Base-by-base conservation (phyloP, 1,284 basidiomycete genomes). In the Microbotryomycetes sp. region DNA sequence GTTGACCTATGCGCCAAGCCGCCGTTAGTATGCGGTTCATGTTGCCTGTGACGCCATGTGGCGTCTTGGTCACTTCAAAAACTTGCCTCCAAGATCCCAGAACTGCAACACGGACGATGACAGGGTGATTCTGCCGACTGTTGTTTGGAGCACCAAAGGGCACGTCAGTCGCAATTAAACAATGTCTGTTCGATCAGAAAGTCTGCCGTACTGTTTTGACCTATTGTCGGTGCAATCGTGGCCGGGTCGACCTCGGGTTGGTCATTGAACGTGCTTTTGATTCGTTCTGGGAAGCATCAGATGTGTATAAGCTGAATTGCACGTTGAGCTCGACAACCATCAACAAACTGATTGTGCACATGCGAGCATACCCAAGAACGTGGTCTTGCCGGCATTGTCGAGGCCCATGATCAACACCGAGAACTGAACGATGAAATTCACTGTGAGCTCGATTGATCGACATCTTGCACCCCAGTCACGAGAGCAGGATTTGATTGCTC, bases 81-180 rank as follows among this genome's bases (percentile, higher is more conserved):
- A 36, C 60, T 9, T 2, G 64, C 67, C 92, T 7, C 92, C 92
- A 4, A 96, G 80, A 72, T 97, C 92, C 84, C 90, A 94, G 80
- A 96, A 94, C 73, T 91, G 89, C 36, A 96, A 82, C 25, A 92
- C 88, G 0, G 91, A 91, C 0, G 90, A 93, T 0, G 92, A 89
- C 5, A 96, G 80, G 0, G 85, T 86, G 63, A 94, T 92, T 74
- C 89, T 90, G 47, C 92, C 92, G 76, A 88, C 92, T 96, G 71
- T 12, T 31, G 36, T 16, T 4, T 26, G 54, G 32, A 32, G 25
- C 53, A 6, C 22, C 9, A 12, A 19, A 42, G 19, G 12, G 19
- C 9, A 4, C 9, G 7, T 56, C 55, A 48, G 46, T 25, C 26
- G 9, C 45, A 28, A 47, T 4, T 3, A 12, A 23, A 26, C 25